A percentile compares a stretch with the other conserved stretches of the same genome.
Evolutionary conservation across 75 land plant genomes (phyloP).

Genomic region (Larix kaempferi): DNA sequence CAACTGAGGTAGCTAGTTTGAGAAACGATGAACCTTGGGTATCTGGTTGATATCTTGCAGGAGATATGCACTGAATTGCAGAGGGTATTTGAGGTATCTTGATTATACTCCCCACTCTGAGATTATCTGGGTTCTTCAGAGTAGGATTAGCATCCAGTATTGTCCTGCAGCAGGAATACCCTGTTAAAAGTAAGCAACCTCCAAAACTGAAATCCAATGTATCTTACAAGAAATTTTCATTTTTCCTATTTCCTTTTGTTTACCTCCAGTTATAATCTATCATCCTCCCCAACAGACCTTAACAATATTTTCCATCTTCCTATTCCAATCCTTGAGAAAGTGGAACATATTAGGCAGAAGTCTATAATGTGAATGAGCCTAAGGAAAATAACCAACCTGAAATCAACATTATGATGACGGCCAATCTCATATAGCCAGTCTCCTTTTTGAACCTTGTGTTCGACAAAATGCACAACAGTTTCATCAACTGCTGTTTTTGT

Average conservation of each 20-base stretch:
- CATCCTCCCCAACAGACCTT: not conserved
- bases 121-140: slow-evolving; percentile 28
- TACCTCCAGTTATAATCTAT: not conserved
- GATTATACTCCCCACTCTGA: slow-evolving; percentile 27
- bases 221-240: not conserved
- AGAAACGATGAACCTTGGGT: not conserved
- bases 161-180: slow-evolving; percentile 16
- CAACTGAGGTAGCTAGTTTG: not conserved
- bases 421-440: slow-evolving; percentile 36
- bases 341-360: not conserved
- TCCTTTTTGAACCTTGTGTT: slow-evolving; percentile 33
- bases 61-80: slow-evolving; percentile 2
- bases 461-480: slow-evolving; percentile 21
- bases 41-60: not conserved
- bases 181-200: not conserved
- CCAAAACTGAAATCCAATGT: not conserved
- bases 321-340: not conserved
- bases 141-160: slow-evolving; percentile 32
- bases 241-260: not conserved
- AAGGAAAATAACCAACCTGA: slow-evolving; percentile 15
- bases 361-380: not conserved
- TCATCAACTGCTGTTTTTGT: slow-evolving; percentile 2
- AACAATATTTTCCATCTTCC: not conserved
- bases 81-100: slow-evolving; percentile 14
- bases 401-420: slow-evolving; percentile 33